phyloP scores from a whole-genome alignment of 179 eudicot genomes.

The Monotropa hypopitys region DNA sequence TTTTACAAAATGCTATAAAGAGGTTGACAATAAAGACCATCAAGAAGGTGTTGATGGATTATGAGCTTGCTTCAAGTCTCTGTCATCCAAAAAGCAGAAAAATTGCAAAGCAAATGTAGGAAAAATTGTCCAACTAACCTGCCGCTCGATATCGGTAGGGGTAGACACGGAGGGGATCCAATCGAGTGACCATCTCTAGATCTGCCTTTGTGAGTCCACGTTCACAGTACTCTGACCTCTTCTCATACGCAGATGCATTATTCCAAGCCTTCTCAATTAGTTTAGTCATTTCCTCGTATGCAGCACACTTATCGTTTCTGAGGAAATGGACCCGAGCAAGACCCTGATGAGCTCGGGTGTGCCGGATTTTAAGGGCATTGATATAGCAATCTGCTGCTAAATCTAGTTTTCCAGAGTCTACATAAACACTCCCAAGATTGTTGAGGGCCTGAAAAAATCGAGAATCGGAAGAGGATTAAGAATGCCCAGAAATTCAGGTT shows the following conservation, averaged over 20 bases:
- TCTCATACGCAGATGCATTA: conserved; percentile 95
- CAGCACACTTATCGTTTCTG: conserved; percentile 60
- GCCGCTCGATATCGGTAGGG: conserved; percentile 98
- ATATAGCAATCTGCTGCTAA: conserved; percentile 93
- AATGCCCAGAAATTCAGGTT: not conserved
- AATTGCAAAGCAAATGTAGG: not conserved
- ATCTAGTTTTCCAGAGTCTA: conserved; percentile 75
- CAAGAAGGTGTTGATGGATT: not conserved
- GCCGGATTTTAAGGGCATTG: conserved; percentile 84
- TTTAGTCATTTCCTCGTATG: conserved; percentile 81
- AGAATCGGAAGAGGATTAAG: conserved; percentile 2
- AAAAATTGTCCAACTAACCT: conserved; percentile 31
- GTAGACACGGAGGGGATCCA: conserved; percentile 92
- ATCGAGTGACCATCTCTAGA: conserved; percentile 76
- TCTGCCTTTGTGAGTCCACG: conserved; percentile 85
- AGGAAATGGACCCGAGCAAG: conserved; percentile 92
- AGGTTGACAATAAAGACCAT: not conserved
- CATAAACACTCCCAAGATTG: conserved; percentile 98
- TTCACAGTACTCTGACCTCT: conserved; percentile 92
- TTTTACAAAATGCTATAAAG: not conserved
- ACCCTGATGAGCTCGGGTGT: conserved; percentile 97
- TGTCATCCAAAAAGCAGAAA: not conserved
- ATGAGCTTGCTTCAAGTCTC: not conserved
- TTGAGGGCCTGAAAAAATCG: conserved; percentile 57
- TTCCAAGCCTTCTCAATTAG: conserved; percentile 78